Evolutionary conservation across 805 yeast species (phyloP).

Genomic region (Metschnikowia kunwiensis): DNA sequence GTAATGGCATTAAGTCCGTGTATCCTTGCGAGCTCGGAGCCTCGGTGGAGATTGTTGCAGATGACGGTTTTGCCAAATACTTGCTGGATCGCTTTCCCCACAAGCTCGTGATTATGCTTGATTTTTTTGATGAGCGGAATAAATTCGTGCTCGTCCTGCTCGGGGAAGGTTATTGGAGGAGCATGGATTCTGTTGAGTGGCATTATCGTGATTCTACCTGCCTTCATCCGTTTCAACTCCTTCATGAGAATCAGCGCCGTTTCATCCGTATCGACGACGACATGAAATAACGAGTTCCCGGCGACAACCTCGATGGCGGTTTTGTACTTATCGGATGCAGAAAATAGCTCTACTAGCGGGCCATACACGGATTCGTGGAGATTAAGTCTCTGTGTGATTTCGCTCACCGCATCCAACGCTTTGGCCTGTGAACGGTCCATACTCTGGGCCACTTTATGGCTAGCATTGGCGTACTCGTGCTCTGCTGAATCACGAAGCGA

Average conservation of each 20-base stretch:
- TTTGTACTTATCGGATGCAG: conserved; percentile 76
- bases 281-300: conserved; percentile 79
- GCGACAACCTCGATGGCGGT: conserved; percentile 88
- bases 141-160: conserved; percentile 50
- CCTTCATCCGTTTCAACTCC: conserved; percentile 61
- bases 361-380: conserved; percentile 67
- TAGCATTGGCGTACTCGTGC: conserved; percentile 55
- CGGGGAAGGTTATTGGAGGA: conserved; percentile 52
- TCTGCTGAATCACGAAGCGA: conserved; percentile 54
- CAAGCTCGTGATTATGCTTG: conserved; percentile 49
- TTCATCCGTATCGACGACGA: conserved; percentile 83
- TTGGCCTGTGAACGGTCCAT: conserved; percentile 68
- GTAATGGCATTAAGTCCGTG: conserved; percentile 75
- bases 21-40: conserved; percentile 61
- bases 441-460: conserved; percentile 61
- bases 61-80: conserved; percentile 82
- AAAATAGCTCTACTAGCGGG: conserved; percentile 78
- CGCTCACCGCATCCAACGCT: conserved; percentile 68
- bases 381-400: conserved; percentile 58
- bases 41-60: conserved; percentile 63
- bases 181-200: conserved; percentile 72
- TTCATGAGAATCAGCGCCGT: conserved; percentile 80
- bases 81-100: conserved; percentile 68
- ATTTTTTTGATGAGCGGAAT: conserved; percentile 79
- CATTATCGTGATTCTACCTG: conserved; percentile 88